Percentiles rank a stretch among this genome's conserved stretches.
Evolutionary conservation across 768 basidiomycete genomes (phyloP).

Genomic region (Polyporus arcularius): DNA sequence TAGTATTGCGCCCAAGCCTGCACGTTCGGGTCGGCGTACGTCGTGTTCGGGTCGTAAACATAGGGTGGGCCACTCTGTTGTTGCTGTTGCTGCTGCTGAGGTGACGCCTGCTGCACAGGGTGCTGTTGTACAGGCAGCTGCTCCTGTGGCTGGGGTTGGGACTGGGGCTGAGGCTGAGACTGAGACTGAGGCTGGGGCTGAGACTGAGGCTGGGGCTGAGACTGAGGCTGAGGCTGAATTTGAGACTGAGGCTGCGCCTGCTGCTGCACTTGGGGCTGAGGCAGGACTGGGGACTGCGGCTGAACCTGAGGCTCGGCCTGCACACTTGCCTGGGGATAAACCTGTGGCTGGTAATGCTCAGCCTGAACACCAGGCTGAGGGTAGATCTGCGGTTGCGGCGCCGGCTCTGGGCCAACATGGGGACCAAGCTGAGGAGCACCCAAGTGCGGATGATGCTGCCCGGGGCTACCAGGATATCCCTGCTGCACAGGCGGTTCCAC

Average conservation of each 20-base stretch:
- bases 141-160: conserved; percentile 34
- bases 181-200: conserved; percentile 30
- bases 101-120: conserved; percentile 20
- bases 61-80: conserved; percentile 45
- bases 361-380: conserved; percentile 26
- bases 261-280: conserved; percentile 10
- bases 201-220: conserved; percentile 33
- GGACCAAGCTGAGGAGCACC: background rate
- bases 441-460: background rate
- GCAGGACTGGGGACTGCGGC: background rate
- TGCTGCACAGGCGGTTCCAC: conserved; percentile 15
- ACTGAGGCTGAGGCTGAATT: conserved; percentile 29
- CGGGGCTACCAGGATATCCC: conserved; percentile 14
- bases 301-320: conserved; percentile 27
- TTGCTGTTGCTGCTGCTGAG: conserved; percentile 36
- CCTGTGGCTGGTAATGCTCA: conserved; percentile 28
- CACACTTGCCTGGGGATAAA: conserved; percentile 29
- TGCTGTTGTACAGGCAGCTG: conserved; percentile 33
- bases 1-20: conserved; percentile 90
- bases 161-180: conserved; percentile 29
- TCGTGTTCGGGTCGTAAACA: conserved; percentile 61
- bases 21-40: conserved; percentile 77
- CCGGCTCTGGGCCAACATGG: conserved; percentile 23
- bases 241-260: conserved; percentile 32
- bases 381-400: conserved; percentile 30